Base-by-base conservation (phyloP, 2,329 filamentous ascomycete species). In the Hypoxylon sp. region DNA sequence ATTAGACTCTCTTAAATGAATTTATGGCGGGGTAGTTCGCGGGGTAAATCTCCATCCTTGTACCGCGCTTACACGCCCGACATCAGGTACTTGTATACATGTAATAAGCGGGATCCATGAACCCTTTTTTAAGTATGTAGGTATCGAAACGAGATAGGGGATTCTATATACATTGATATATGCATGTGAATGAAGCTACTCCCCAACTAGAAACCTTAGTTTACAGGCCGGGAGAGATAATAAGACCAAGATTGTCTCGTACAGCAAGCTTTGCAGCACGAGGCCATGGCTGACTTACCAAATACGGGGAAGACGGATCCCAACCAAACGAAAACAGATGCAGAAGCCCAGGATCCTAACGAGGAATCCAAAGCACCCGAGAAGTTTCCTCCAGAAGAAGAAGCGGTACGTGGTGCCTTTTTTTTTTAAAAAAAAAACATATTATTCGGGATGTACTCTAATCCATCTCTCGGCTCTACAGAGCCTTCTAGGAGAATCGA, bases 401-500 rank as follows among this genome's bases (percentile, higher is more conserved):
- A 89, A 81, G 83, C 83, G 73, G 87, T 85, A 82, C 76, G 84
- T 79, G 66, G 61, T 67, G 19, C 52, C 42, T n/a, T 51, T 24
- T 55, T 26, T 22, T 33, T 29, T 22, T 22, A 1, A 22, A 22
- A 22, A 22, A 22, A 59, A 42, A 6, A 50, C 31, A 51, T 22
- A n/a, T 52, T 14, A 26, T 42, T 29, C 17, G 26, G 26, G n/a
- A 13, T 37, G 19, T 26, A 14, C 10, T 51, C 62, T 63, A 65
- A 68, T 58, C 17, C 14, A 46, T 42, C 22, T 10, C 2, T 13
- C 33, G 14, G n/a, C 13, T 19, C 3, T 31, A 65, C 67, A 93
- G 90, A 81, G 84, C 39, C 88, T 97, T 14, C 79, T 97, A 19
- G 79, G 84, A 54, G 89, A 95, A 80, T 93, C 93, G 3, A 90